Evolutionary conservation across 257 asterid genomes (phyloP), one percentile per base, ranked within the genome.

Genomic region (Jaltomata sinuosa): DNA sequence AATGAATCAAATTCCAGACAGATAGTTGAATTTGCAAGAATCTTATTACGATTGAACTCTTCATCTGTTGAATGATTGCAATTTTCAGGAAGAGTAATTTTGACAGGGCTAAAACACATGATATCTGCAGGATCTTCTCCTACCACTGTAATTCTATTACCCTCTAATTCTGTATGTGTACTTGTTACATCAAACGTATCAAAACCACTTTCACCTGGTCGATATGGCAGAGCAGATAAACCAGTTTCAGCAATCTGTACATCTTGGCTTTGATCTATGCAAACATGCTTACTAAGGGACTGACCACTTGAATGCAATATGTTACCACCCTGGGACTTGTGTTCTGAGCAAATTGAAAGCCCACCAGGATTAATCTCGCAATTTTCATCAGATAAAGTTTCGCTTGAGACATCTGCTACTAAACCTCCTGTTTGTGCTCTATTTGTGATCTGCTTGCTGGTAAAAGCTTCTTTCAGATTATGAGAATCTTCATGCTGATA

Each of bases 321-420:
- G 19, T 10, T 84, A 34, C 59, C 49, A 82, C 36, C 81, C 25
- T 68, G 85, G 6, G 84, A 84, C 80, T 82, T 89, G 42, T 31
- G 69, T 78, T 87, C 88, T 18, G 62, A 49, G 81, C 49, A 77
- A 83, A 79, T 84, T 84, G 86, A 84, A 64, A 47, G 19, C 42
- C 62, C 45, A 2, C 42, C 62, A 77, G 61, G 61, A 84, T 68
- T 78, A 69, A 81, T 86, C 85, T 82, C 85, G 82, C 81, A 86
- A 64, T 74, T 85, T 72, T 82, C 83, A 65, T n/a, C 83, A n/a
- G 80, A 83, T 68, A 87, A 80, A 61, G 85, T 64, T 61, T 34
- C 83, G 34, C 76, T 83, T 59, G 89, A 80, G 87, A 89, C 83
- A 86, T 84, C 91, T 84, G 40, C 22, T 78, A 11, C 80, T 68